A percentile compares a stretch with the other conserved stretches of the same genome.
phyloP scores from a whole-genome alignment of 139 green algal species.

The Chlamydomonas schloesseri region DNA sequence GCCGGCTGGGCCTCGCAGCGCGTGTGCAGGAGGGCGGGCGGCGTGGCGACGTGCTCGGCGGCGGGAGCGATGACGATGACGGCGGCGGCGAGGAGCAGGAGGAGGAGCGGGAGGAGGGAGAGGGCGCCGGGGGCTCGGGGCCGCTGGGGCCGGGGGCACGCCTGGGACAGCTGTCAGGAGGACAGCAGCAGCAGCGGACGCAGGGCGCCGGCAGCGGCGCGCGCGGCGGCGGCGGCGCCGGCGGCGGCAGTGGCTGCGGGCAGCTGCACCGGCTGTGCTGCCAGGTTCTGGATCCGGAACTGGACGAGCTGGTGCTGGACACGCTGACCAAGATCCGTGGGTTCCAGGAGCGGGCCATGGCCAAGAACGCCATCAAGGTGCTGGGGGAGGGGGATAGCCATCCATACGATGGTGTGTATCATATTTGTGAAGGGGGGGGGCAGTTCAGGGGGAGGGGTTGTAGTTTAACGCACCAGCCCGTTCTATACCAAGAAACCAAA shows the following conservation, averaged over 20 bases:
- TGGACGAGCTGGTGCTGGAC: slow-evolving; percentile 24
- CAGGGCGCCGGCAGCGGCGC: not conserved
- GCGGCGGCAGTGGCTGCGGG: not conserved
- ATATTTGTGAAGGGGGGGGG: not conserved
- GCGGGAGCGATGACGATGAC: no score
- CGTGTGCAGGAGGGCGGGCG: no score
- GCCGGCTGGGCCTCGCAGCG: no score
- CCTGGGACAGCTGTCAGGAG: no score
- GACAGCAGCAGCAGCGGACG: not conserved
- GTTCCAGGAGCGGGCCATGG: slow-evolving; percentile 68
- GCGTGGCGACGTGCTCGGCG: no score
- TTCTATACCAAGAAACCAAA: no score
- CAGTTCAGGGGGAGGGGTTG: not conserved
- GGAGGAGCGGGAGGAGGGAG: no score
- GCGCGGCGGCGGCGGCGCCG: not conserved
- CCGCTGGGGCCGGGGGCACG: no score
- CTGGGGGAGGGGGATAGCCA: not conserved
- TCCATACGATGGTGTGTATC: no score
- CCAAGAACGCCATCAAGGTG: slow-evolving; percentile 68
- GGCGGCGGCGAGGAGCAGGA: no score
- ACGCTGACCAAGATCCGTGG: slow-evolving; percentile 59
- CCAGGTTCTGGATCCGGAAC: slow-evolving; percentile 8
- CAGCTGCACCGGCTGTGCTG: slow-evolving; percentile 21
- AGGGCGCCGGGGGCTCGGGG: no score
- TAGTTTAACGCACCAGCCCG: no score